Base-by-base conservation (phyloP, 768 basidiomycete genomes). In the Russula virescens region DNA sequence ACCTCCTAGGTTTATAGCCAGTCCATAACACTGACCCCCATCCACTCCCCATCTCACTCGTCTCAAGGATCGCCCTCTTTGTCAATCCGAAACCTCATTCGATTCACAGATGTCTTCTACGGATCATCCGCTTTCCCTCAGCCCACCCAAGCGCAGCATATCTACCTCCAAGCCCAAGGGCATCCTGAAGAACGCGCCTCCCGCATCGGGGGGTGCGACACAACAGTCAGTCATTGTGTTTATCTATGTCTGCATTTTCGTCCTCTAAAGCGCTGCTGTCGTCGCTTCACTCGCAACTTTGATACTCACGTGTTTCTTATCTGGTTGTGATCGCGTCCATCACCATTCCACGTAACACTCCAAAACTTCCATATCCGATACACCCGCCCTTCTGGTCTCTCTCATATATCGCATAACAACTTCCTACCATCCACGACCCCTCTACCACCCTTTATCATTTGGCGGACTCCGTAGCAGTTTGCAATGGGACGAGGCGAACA, bases 401-500 rank as follows among this genome's bases (percentile, higher is more conserved):
- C 16, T 38, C 7, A 46, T 40, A 19, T 16, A 43, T 40, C 55
- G 25, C 28, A n/a, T n/a, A 14, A 35, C 40, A 10, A 2, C 23
- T 23, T 52, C 28, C 56, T 11, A 23, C 3, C 25, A 40, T 14
- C 43, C 23, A 13, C 48, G 46, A 34, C 31, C 21, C n/a, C n/a
- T n/a, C n/a, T n/a, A 28, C 16, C 42, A 42, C 0, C 63, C 38
- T n/a, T 55, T 21, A 9, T 13, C 23, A 13, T n/a, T n/a, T 28
- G 26, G 52, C 23, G 11, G 46, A 46, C 25, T 3, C 26, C 28
- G 58, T 80, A 47, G 81, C 67, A 94, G 87, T 69, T 71, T 97
- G 70, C 90, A 91, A 71, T 98, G 94, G 94, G 95, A 98, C 71
- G 94, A 98, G 70, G 91, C 85, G 72, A 98, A 97, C 71, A 80